These are phyloP conservation scores for Glutinoglossum americanum DNA, from an alignment of 495 filamentous ascomycete species.

Conservation along the genomic window DNA sequence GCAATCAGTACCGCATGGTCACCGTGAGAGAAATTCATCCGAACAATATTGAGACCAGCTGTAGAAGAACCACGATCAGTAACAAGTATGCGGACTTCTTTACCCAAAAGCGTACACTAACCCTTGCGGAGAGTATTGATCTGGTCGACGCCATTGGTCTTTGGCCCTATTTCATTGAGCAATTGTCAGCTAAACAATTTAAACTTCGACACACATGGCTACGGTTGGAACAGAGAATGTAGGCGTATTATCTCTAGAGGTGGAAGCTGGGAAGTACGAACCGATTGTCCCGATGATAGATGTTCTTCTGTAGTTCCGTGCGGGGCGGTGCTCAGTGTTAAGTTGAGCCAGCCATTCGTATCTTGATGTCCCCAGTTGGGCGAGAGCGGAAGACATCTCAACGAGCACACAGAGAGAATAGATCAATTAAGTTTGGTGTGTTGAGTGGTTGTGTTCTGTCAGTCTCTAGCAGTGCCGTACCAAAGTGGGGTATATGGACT, in stretches of 20 bases:
- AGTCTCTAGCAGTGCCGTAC: background rate
- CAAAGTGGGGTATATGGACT: background rate
- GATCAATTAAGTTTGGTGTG: background rate
- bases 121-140: conserved; percentile 76
- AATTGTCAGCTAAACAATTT: background rate
- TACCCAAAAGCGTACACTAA: conserved; percentile 15
- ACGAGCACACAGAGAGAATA: background rate
- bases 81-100: background rate
- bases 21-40: conserved; percentile 99
- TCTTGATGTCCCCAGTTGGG: conserved; percentile 66
- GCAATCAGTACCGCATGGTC: conserved; percentile 49
- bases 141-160: conserved; percentile 94
- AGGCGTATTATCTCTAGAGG: background rate
- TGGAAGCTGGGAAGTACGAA: conserved; percentile 15
- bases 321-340: conserved; percentile 57
- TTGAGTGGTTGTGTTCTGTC: background rate
- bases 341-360: conserved; percentile 81
- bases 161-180: conserved; percentile 36
- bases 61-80: background rate
- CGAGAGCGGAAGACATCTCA: conserved; percentile 46
- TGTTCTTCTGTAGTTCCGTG: conserved; percentile 77
- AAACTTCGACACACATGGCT: background rate
- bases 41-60: conserved; percentile 89
- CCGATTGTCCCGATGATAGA: conserved; percentile 99
- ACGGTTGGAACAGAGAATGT: conserved; percentile 6